These are phyloP conservation scores for Gleditsia sinensis DNA, from an alignment of 306 rosid species.

Conservation along the genomic window DNA sequence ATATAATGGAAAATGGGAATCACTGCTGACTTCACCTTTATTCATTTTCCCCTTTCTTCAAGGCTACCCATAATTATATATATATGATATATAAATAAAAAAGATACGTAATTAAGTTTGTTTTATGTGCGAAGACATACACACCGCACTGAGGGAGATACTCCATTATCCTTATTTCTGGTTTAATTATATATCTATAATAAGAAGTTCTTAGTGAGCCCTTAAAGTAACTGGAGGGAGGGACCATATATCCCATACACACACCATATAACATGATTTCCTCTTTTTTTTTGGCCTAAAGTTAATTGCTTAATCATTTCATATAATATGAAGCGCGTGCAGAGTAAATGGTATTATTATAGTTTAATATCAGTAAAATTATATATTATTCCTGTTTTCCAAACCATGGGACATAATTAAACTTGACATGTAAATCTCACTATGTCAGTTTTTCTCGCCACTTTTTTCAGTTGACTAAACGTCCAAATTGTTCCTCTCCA, in stretches of 20 bases:
- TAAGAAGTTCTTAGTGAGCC: background rate
- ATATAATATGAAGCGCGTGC: too few species aligned
- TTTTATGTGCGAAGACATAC: too few species aligned
- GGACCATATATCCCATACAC: too few species aligned
- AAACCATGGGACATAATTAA: background rate
- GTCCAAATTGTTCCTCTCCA: background rate
- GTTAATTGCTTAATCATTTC: too few species aligned
- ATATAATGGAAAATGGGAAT: too few species aligned
- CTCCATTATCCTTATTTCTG: background rate
- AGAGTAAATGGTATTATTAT: too few species aligned
- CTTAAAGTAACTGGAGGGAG: background rate
- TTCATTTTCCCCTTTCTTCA: background rate
- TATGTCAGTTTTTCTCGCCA: background rate
- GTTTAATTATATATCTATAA: background rate
- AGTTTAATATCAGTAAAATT: too few species aligned
- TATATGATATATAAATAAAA: background rate
- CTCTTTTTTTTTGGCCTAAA: too few species aligned
- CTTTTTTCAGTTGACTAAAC: conserved; percentile 4
- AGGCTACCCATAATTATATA: background rate
- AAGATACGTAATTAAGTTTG: background rate
- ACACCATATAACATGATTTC: too few species aligned
- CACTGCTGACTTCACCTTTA: background rate
- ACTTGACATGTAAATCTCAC: background rate
- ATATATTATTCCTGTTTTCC: background rate
- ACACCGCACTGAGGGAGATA: background rate